phyloP scores from a whole-genome alignment of 495 filamentous ascomycete species.

The Geopyxis carbonaria region DNA sequence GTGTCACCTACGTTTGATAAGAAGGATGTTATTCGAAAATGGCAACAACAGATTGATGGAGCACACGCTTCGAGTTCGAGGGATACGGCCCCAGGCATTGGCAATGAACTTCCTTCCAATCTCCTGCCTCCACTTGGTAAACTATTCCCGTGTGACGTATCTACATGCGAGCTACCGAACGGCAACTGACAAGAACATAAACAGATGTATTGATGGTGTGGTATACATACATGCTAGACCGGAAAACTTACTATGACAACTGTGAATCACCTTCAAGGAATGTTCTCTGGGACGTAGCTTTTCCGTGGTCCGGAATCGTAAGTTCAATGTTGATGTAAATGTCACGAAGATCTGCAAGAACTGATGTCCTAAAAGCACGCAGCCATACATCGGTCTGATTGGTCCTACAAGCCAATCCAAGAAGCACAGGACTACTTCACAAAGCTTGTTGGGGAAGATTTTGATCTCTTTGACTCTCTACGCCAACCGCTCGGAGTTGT shows the following conservation, averaged over 20 bases:
- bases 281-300: background rate
- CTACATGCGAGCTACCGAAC: background rate
- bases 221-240: background rate
- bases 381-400: background rate
- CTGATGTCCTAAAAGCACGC: background rate
- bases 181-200: too few relatives aligned
- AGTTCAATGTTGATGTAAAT: background rate
- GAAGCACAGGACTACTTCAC: background rate
- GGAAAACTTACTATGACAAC: background rate
- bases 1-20: background rate
- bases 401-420: background rate
- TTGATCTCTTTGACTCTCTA: background rate
- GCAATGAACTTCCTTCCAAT: background rate
- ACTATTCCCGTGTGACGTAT: background rate
- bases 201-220: conserved; percentile 1
- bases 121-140: background rate
- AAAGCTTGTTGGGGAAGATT: background rate
- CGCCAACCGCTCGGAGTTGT: background rate
- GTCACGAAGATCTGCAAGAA: background rate
- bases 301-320: background rate
- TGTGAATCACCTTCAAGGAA: background rate
- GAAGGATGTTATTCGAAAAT: background rate
- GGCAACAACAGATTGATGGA: background rate
- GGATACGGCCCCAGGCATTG: too few relatives aligned
- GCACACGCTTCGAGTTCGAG: too few relatives aligned